Evolutionary conservation across 148 eudicot species (phyloP).

Genomic region (Camellia sinensis): DNA sequence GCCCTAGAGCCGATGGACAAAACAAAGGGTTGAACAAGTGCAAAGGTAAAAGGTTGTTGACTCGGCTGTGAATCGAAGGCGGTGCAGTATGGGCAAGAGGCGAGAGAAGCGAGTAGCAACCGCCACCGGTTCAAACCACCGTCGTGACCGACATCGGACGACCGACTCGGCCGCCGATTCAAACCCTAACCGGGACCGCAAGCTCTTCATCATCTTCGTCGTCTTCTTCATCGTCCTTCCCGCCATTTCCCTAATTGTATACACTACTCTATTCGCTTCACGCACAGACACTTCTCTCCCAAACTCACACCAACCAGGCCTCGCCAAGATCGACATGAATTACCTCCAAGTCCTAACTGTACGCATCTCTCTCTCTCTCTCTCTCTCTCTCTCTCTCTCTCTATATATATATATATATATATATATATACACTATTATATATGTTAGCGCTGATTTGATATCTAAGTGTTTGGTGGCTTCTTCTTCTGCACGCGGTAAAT

Average conservation of each 20-base stretch:
- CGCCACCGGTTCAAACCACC: slow-evolving; percentile 37
- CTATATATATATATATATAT: too few relatives aligned
- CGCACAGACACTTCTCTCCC: slow-evolving; percentile 16
- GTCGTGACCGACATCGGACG: slow-evolving; percentile 28
- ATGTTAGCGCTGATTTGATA: not conserved
- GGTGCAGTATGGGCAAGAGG: slow-evolving; percentile 39
- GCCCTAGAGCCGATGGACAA: not conserved
- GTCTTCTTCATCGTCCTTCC: slow-evolving; percentile 35
- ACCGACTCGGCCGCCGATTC: slow-evolving; percentile 15
- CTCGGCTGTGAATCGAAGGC: not conserved
- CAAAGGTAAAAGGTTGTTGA: too few relatives aligned
- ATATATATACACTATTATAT: not conserved
- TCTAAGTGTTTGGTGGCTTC: too few relatives aligned
- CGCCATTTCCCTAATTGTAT: slow-evolving; percentile 38
- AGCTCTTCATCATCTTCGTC: slow-evolving; percentile 23
- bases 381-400: slow-evolving; percentile 3
- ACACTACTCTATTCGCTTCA: slow-evolving; percentile 17
- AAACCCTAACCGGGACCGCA: slow-evolving; percentile 20
- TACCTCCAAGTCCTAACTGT: slow-evolving; percentile 61
- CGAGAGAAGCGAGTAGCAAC: slow-evolving; percentile 35
- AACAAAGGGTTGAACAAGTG: not conserved
- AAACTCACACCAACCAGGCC: slow-evolving; percentile 23
- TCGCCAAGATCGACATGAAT: slow-evolving; percentile 46
- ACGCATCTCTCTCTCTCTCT: slow-evolving; percentile 13
- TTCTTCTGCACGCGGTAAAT: too few relatives aligned